Percentiles rank a stretch among this genome's conserved stretches.
These are phyloP conservation scores for Ensete glaucum DNA, from an alignment of 176 grass and related monocot species.

Conservation along the genomic window DNA sequence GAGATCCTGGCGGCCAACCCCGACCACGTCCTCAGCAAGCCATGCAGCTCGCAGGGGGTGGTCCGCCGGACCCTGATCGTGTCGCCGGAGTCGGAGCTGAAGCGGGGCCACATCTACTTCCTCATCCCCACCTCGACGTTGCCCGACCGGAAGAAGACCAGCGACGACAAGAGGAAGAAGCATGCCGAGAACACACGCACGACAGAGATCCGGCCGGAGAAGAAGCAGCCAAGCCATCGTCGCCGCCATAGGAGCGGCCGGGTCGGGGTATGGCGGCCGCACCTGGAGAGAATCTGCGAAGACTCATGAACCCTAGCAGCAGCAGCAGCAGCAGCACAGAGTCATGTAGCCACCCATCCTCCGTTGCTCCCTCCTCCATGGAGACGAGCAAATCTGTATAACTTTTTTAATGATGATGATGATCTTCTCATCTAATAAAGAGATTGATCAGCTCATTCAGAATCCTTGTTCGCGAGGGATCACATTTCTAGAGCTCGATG, in stretches of 20 bases:
- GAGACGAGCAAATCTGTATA: neutral
- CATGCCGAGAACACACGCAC: conserved; percentile 19
- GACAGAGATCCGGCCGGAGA: neutral
- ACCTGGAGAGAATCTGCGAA: conserved; percentile 61
- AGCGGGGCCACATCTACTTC: conserved; percentile 71
- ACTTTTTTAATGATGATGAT: neutral
- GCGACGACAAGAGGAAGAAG: neutral
- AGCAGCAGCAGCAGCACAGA: neutral
- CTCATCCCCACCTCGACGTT: conserved; percentile 63
- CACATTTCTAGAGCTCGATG: too few species aligned
- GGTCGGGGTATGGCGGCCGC: conserved; percentile 57
- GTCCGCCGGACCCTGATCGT: conserved; percentile 44
- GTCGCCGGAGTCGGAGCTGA: conserved; percentile 54
- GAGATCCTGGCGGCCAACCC: conserved; percentile 70
- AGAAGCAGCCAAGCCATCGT: conserved; percentile 36
- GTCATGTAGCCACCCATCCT: too few species aligned
- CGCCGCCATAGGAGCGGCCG: conserved; percentile 29
- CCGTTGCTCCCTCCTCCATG: neutral
- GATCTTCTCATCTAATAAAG: too few species aligned
- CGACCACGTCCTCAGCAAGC: conserved; percentile 62
- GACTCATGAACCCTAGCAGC: conserved; percentile 17
- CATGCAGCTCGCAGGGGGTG: conserved; percentile 53
- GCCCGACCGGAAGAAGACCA: conserved; percentile 49
- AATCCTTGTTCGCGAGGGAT: too few species aligned
- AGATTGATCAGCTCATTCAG: too few species aligned